Percentiles rank a stretch among this genome's conserved stretches.
phyloP scores from a whole-genome alignment of 352 stramenopile species.

The Phytophthora sojae region DNA sequence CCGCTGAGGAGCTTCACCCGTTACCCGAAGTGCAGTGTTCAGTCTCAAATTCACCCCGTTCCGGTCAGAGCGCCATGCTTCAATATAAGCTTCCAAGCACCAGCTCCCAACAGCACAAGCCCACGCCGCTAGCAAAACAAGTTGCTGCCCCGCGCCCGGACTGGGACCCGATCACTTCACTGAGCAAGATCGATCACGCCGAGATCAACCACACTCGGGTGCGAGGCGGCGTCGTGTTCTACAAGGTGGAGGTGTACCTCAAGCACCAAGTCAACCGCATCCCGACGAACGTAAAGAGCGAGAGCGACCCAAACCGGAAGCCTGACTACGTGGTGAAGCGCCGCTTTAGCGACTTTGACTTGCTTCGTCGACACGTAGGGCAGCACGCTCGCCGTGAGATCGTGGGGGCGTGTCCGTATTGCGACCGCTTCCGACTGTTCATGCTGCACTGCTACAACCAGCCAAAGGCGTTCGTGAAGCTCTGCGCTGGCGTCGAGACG shows the following conservation, averaged over 20 bases:
- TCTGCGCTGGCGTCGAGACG: conserved; percentile 30
- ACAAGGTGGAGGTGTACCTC: conserved; percentile 58
- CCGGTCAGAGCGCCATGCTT: background rate
- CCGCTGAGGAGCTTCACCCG: background rate
- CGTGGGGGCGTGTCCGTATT: conserved; percentile 32
- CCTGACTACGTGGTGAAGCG: conserved; percentile 41
- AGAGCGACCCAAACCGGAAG: background rate
- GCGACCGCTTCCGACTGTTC: conserved; percentile 32
- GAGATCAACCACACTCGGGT: conserved; percentile 41
- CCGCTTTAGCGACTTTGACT: conserved; percentile 41
- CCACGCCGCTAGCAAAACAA: background rate
- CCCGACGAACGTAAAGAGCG: conserved; percentile 42
- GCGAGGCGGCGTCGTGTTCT: conserved; percentile 48
- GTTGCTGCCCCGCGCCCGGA: background rate
- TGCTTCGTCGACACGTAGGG: conserved; percentile 25
- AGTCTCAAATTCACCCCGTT: conserved; percentile 10
- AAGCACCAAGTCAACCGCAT: conserved; percentile 52
- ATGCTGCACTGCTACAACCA: conserved; percentile 34
- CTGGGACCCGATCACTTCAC: conserved; percentile 27
- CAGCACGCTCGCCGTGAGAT: conserved; percentile 27
- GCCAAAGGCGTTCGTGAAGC: conserved; percentile 44
- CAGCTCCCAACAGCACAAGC: background rate
- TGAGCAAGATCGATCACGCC: conserved; percentile 41
- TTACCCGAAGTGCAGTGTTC: background rate
- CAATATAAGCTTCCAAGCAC: background rate